Percentiles rank a stretch among this genome's conserved stretches.
Conservation (phyloP, 495 filamentous ascomycete genomes). For the Penicillium atrosanguineum region DNA sequence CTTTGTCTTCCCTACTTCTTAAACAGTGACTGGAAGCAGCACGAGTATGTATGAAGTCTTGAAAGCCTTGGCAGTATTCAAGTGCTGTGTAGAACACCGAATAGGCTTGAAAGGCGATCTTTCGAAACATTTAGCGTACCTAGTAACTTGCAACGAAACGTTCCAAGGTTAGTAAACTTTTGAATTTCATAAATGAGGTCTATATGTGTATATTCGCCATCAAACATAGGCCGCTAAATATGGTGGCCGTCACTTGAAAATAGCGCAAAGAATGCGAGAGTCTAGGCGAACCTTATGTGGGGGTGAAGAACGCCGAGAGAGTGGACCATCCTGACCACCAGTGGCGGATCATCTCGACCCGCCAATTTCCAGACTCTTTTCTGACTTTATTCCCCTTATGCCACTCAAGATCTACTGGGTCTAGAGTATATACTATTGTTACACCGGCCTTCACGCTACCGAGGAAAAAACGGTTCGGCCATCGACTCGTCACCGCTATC, state of each 20-base stretch:
- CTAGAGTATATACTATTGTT: not conserved
- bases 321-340: slow-evolving; percentile 4
- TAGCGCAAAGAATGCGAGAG: not conserved
- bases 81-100: no score
- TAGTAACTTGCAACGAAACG: no score
- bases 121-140: no score
- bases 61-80: no score
- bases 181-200: no score
- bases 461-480: no score
- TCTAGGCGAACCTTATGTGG: not conserved
- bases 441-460: not conserved
- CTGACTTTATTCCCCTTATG: slow-evolving; percentile 2
- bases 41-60: slow-evolving; percentile 59
- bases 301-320: slow-evolving; percentile 6
- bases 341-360: slow-evolving; percentile 26
- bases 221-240: no score
- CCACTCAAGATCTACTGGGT: not conserved
- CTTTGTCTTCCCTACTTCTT: slow-evolving; percentile 66
- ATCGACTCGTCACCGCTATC: not conserved
- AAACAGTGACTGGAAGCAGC: slow-evolving; percentile 61
- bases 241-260: not conserved
- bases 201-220: no score
- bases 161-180: no score
- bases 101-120: no score
- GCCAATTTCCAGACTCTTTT: slow-evolving; percentile 17